Conservation (phyloP, 805 yeast genomes). For the Saturnispora ahearnii region DNA sequence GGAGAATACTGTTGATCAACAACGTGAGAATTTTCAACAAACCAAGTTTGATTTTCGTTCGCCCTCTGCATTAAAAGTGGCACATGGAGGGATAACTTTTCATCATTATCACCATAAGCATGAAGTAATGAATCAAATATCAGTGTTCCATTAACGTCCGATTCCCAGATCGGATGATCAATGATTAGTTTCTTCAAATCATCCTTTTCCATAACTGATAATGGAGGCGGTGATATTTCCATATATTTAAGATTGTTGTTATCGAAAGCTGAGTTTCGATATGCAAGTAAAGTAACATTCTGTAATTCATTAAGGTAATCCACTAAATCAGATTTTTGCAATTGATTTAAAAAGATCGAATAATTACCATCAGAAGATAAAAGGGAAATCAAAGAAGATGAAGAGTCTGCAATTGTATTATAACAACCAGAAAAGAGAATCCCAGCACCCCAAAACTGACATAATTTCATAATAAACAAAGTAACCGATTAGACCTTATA, state of each 20-base stretch:
- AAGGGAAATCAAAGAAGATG: conserved; percentile 51
- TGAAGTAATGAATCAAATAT: conserved; percentile 20
- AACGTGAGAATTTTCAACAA: conserved; percentile 39
- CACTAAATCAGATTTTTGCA: conserved; percentile 56
- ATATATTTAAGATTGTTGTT: conserved; percentile 1
- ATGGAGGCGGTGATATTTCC: background rate
- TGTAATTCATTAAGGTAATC: conserved; percentile 49
- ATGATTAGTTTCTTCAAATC: conserved; percentile 28
- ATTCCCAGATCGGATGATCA: conserved; percentile 24
- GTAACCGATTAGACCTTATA: background rate
- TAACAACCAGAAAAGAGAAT: background rate
- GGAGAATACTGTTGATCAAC: conserved; percentile 49
- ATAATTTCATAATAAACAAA: background rate
- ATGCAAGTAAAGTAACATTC: conserved; percentile 71
- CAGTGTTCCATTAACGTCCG: conserved; percentile 24
- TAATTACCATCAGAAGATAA: conserved; percentile 61
- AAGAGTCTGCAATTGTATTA: conserved; percentile 19
- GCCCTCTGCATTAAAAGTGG: conserved; percentile 29
- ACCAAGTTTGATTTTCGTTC: conserved; percentile 18
- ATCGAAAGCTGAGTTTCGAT: conserved; percentile 66
- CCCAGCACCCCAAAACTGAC: conserved; percentile 1
- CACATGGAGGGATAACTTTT: conserved; percentile 10
- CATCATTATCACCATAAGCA: conserved; percentile 17
- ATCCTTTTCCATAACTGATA: conserved; percentile 2
- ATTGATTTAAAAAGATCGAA: conserved; percentile 48